phyloP scores from a whole-genome alignment of 179 eudicot genomes.

The Camellia oleifera region DNA sequence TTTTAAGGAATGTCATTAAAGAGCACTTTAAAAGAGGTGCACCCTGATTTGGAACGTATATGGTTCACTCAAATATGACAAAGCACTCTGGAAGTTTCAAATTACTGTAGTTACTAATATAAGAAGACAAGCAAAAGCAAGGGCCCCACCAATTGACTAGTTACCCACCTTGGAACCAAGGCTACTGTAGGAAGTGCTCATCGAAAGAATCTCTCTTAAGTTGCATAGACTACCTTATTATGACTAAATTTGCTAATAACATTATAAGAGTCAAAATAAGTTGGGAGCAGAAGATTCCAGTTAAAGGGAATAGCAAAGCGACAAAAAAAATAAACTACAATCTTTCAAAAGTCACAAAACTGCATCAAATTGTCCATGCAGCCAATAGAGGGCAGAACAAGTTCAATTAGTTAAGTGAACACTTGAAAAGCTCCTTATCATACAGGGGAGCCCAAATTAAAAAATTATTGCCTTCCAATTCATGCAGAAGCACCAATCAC shows the following conservation, averaged over 20 bases:
- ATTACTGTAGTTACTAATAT: not conserved
- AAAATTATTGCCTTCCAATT: not conserved
- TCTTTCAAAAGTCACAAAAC: not conserved
- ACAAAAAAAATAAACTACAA: not conserved
- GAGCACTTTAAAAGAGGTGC: slow-evolving; percentile 7
- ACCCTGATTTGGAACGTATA: not conserved
- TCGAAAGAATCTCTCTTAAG: not conserved
- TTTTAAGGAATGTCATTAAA: not conserved
- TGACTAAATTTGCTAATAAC: not conserved
- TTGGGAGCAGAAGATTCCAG: not conserved
- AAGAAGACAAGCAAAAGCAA: not conserved
- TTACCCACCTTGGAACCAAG: not conserved
- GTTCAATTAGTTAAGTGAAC: not conserved
- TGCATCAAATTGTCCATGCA: not conserved
- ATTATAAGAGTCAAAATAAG: not conserved
- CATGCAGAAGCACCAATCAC: not conserved
- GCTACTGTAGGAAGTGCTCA: not conserved
- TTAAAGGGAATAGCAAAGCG: not conserved
- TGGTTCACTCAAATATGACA: not conserved
- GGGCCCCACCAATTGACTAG: not conserved
- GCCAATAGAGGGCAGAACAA: not conserved
- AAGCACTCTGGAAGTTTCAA: not conserved
- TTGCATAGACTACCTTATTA: not conserved
- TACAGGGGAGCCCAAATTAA: not conserved
- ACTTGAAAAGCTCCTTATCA: not conserved